phyloP scores from a whole-genome alignment of 2,329 filamentous ascomycete species.

The Ophiocordyceps camponoti-floridani region DNA sequence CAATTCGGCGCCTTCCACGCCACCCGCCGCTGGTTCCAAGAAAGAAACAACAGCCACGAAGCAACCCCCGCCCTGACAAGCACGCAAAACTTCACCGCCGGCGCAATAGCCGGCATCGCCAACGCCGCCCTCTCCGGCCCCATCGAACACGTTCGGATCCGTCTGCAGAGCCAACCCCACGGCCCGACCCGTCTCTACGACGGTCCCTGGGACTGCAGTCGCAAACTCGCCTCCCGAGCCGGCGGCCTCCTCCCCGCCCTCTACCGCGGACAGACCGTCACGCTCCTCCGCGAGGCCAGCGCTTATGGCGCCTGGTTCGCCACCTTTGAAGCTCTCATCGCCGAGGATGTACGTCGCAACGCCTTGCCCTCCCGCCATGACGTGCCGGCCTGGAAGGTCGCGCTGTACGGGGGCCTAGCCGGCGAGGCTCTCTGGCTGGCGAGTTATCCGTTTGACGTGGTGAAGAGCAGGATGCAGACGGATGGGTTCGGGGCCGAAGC shows the following conservation, averaged over 20 bases:
- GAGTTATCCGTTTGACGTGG: conserved; percentile 89
- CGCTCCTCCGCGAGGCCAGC: conserved; percentile 72
- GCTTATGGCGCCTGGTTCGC: conserved; percentile 95
- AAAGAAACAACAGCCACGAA: conserved; percentile 20
- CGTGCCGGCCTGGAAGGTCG: conserved; percentile 70
- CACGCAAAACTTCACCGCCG: conserved; percentile 73
- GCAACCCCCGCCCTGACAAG: conserved; percentile 40
- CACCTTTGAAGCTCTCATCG: conserved; percentile 93
- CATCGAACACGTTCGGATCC: conserved; percentile 93
- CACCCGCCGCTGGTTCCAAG: conserved; percentile 72
- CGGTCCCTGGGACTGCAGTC: conserved; percentile 80
- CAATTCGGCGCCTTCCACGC: conserved; percentile 97
- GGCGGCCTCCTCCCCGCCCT: conserved; percentile 52
- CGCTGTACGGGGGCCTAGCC: conserved; percentile 79
- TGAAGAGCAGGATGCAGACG: conserved; percentile 99
- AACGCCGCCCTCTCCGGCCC: conserved; percentile 80
- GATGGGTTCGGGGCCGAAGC: conserved; percentile 65
- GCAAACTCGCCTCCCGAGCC: conserved; percentile 48
- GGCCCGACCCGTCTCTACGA: conserved; percentile 59
- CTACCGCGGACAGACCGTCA: conserved; percentile 79
- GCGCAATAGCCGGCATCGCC: conserved; percentile 62
- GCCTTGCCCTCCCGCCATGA: conserved; percentile 49
- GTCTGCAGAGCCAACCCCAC: conserved; percentile 91
- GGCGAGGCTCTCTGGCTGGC: conserved; percentile 86
- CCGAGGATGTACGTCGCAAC: conserved; percentile 67